phyloP scores from a whole-genome alignment of 2,329 filamentous ascomycete genomes.

The Arthroderma uncinatum region DNA sequence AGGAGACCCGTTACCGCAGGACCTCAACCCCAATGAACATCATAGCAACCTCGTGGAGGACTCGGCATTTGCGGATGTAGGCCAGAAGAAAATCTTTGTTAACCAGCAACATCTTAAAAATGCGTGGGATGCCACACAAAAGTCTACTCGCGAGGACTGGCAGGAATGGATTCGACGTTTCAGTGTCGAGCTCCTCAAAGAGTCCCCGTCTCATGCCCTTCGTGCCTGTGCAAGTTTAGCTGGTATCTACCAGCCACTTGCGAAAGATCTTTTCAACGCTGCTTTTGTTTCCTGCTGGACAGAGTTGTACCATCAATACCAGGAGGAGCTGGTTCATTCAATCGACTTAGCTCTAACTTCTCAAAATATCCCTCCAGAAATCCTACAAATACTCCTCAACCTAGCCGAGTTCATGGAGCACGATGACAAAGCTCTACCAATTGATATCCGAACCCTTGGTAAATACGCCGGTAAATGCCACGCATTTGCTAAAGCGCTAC shows the following conservation, averaged over 20 bases:
- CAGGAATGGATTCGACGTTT: slow-evolving; percentile 97
- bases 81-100: slow-evolving; percentile 87
- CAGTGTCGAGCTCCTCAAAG: slow-evolving; percentile 85
- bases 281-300: slow-evolving; percentile 99
- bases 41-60: slow-evolving; percentile 73
- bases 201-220: slow-evolving; percentile 90
- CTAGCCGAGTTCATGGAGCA: slow-evolving; percentile 99
- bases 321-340: slow-evolving; percentile 89
- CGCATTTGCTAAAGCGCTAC: slow-evolving; percentile 92
- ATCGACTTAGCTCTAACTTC: slow-evolving; percentile 94
- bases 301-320: slow-evolving; percentile 90
- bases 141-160: slow-evolving; percentile 98
- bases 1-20: slow-evolving; percentile 87
- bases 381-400: slow-evolving; percentile 87
- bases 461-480: slow-evolving; percentile 94
- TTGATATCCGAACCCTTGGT: slow-evolving; percentile 88
- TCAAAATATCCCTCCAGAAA: slow-evolving; percentile 88
- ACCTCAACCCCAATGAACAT: slow-evolving; percentile 74
- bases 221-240: slow-evolving; percentile 86
- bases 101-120: slow-evolving; percentile 95
- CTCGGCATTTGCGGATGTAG: slow-evolving; percentile 67
- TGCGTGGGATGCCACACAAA: slow-evolving; percentile 93
- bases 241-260: slow-evolving; percentile 80
- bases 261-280: slow-evolving; percentile 92
- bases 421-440: slow-evolving; percentile 94